These are phyloP conservation scores for Ramichloridium luteum DNA, from an alignment of 2,329 filamentous ascomycete species.

Conservation along the genomic window DNA sequence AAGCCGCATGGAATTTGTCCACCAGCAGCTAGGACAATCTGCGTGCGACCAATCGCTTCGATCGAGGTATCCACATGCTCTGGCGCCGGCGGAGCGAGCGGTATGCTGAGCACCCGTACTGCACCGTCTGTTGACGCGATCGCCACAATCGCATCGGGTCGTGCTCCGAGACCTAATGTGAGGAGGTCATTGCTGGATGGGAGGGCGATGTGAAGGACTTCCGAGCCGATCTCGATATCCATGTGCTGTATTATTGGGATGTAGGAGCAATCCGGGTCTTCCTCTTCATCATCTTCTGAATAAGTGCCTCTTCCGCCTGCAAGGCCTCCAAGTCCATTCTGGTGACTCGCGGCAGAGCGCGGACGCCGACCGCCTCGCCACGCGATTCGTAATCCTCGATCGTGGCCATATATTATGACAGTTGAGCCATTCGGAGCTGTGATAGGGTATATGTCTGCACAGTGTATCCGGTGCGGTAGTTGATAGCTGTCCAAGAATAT, in stretches of 20 bases:
- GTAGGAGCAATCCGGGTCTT: constrained; percentile 45
- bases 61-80: constrained; percentile 14
- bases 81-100: constrained; percentile 37
- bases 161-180: constrained; percentile 15
- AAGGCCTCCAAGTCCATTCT: no score
- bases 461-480: constrained; percentile 45
- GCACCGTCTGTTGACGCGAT: constrained; percentile 45
- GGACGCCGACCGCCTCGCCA: constrained; percentile 45
- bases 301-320: no score
- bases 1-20: constrained; percentile 6
- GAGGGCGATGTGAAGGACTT: constrained; percentile 42
- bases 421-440: constrained; percentile 49
- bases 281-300: constrained; percentile 44
- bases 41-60: constrained; percentile 4
- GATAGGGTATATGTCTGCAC: constrained; percentile 45
- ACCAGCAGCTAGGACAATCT: constrained; percentile 6
- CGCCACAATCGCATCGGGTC: constrained; percentile 35
- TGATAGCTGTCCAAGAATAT: constrained; percentile 45
- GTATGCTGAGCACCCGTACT: constrained; percentile 43
- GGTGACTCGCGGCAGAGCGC: constrained; percentile 4
- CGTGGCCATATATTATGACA: constrained; percentile 48
- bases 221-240: constrained; percentile 42
- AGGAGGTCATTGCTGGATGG: constrained; percentile 18
- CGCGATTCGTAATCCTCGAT: constrained; percentile 44
- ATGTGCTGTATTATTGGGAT: constrained; percentile 42